Conservation (phyloP, 78 protist species). For the Emiliania huxleyi region DNA sequence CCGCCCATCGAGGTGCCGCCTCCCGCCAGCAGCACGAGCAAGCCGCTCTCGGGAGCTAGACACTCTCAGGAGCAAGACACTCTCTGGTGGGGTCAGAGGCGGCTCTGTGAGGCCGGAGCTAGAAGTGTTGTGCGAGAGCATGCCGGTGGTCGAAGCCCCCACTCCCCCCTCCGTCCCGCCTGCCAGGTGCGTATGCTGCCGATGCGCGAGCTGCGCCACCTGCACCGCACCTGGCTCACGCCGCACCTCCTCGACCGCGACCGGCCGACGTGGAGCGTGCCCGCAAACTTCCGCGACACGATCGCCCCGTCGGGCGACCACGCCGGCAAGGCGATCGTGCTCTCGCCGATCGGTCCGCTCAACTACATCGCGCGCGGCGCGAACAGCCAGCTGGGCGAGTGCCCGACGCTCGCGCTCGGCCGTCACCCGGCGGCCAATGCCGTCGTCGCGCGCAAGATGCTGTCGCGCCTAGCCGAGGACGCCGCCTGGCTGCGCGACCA, state of each 20-base stretch:
- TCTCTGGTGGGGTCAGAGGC: no score
- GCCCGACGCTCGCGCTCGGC: background rate
- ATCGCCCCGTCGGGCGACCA: background rate
- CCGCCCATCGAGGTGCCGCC: background rate
- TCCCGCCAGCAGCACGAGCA: no score
- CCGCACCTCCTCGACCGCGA: background rate
- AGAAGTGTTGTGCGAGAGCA: no score
- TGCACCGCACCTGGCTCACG: constrained; percentile 4
- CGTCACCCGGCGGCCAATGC: background rate
- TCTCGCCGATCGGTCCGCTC: background rate
- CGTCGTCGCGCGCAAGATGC: background rate
- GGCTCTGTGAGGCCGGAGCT: no score
- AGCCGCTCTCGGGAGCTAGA: no score
- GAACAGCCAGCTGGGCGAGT: background rate
- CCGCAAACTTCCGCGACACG: background rate
- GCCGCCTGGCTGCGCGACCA: background rate
- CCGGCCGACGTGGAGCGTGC: background rate
- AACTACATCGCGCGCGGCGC: background rate
- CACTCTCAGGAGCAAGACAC: no score
- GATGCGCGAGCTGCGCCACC: background rate
- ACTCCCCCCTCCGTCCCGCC: background rate
- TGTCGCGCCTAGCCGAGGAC: background rate
- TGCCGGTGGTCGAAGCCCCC: no score
- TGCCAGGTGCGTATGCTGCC: background rate
- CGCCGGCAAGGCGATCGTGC: background rate